Evolutionary conservation across 495 filamentous ascomycete genomes (phyloP).

Genomic region (Cercophora newfieldiana): DNA sequence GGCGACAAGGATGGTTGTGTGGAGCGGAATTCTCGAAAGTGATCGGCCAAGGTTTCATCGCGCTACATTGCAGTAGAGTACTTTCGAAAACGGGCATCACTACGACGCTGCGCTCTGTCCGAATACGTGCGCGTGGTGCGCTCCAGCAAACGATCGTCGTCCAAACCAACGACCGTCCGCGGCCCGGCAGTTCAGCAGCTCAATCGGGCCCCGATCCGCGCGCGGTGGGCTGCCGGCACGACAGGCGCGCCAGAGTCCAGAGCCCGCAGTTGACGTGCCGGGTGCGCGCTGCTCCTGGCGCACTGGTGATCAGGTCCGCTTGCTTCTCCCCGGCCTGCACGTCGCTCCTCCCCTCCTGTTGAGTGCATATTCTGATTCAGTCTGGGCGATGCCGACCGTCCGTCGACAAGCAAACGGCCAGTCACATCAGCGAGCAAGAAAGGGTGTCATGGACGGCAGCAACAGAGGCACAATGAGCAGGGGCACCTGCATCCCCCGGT

Average conservation of each 20-base stretch:
- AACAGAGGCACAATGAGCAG: not conserved
- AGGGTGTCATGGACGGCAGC: slow-evolving; percentile 4
- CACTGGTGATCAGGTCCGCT: not conserved
- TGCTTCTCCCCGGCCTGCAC: not conserved
- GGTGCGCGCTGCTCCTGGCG: not conserved
- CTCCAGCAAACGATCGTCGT: not conserved
- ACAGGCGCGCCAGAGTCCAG: slow-evolving; percentile 4
- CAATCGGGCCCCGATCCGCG: slow-evolving; percentile 16
- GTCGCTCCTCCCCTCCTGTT: slow-evolving; percentile 1
- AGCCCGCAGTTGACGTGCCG: slow-evolving; percentile 1
- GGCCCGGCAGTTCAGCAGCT: slow-evolving; percentile 15
- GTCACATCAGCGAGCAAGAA: not conserved
- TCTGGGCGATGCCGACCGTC: slow-evolving; percentile 11
- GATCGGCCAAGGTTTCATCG: slow-evolving; percentile 18
- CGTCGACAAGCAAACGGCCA: slow-evolving; percentile 3
- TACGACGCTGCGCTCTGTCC: slow-evolving; percentile 8
- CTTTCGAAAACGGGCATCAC: slow-evolving; percentile 1
- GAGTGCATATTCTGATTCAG: slow-evolving; percentile 16
- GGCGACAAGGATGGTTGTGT: slow-evolving; percentile 14
- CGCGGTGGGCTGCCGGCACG: slow-evolving; percentile 2
- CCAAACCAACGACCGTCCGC: slow-evolving; percentile 3
- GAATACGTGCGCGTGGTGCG: slow-evolving; percentile 2
- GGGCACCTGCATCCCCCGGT: slow-evolving; percentile 3
- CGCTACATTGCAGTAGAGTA: slow-evolving; percentile 15
- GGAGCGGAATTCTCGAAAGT: slow-evolving; percentile 11